Evolutionary conservation across 352 stramenopile genomes (phyloP), one percentile per base, ranked within the genome.

Genomic region (Hyaloperonospora brassicae): DNA sequence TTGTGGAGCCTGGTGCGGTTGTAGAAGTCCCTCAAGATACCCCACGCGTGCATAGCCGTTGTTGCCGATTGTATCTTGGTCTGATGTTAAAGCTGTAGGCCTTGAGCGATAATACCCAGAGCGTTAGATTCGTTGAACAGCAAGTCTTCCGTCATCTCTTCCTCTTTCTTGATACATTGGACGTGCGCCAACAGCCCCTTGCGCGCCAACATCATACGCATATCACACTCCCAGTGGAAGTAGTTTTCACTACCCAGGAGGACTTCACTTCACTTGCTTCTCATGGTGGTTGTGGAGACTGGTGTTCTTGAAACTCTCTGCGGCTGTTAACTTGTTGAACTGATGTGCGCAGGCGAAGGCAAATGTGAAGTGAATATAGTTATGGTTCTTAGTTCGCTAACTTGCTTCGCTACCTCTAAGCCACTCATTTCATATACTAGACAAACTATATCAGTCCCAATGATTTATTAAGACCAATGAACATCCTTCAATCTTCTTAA

Each of bases 151-250:
- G 17, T 30, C 21, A 12, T 47, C n/a, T 47, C 7, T 12, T 27
- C 2, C 14, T 22, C n/a, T 22, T 47, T 25, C 41, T 47, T 27
- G 2, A n/a, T 25, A 21, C 30, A n/a, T 47, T 47, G 5, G 17
- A 47, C 41, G 41, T 27, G 17, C 21, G 22, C 41, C 21, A 47
- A 22, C 41, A 47, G 41, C n/a, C 41, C 41, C 41, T 30, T 31
- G 17, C 41, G n/a, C 41, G n/a, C 41, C 41, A 47, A 47, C 41
- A 14, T 47, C n/a, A 47, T 14, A 4, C 41, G 41, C 41, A 30
- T 13, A 21, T 27, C 11, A 14, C 30, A 47, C 41, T 47, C 41
- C 12, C n/a, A 47, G n/a, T 30, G 22, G 22, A 30, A 30, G 41
- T 27, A 30, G 3, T 47, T 47, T 31, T 8, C 22, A 47, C 41